phyloP scores from a whole-genome alignment of 345 rosid species.

The Citrus hindsii region DNA sequence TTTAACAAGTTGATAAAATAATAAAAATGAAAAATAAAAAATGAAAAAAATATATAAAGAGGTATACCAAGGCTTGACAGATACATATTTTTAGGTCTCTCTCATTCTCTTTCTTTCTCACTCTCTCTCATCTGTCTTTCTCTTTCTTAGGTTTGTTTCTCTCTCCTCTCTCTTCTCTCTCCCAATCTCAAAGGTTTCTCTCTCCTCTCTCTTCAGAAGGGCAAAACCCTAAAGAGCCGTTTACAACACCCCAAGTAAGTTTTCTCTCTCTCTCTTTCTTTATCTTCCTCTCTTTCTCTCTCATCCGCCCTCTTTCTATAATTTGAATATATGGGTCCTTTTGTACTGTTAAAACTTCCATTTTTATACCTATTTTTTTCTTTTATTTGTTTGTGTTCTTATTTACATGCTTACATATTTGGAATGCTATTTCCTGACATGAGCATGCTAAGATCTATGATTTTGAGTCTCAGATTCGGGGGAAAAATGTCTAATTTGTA shows the following conservation, averaged over 20 bases:
- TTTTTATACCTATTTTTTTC: too few relatives aligned
- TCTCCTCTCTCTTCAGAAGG: conserved; percentile 65
- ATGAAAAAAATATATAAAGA: not conserved
- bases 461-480: not conserved
- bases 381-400: not conserved
- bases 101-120: conserved; percentile 22
- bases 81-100: conserved; percentile 36
- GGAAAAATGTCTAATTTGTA: not conserved
- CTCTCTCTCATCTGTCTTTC: conserved; percentile 9
- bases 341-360: conserved; percentile 22
- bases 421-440: not conserved
- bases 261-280: conserved; percentile 67
- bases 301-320: conserved; percentile 41
- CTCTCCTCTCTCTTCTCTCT: conserved; percentile 34
- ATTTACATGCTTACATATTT: not conserved
- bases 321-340: conserved; percentile 61
- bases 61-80: conserved; percentile 4
- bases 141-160: conserved; percentile 28
- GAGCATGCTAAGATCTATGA: not conserved
- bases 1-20: not conserved
- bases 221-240: conserved; percentile 82
- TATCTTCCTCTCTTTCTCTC: conserved; percentile 14
- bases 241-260: conserved; percentile 76
- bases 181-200: conserved; percentile 39
- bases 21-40: not conserved